phyloP scores from a whole-genome alignment of 1,284 basidiomycete genomes.

The Lentinula novae-zelandiae region DNA sequence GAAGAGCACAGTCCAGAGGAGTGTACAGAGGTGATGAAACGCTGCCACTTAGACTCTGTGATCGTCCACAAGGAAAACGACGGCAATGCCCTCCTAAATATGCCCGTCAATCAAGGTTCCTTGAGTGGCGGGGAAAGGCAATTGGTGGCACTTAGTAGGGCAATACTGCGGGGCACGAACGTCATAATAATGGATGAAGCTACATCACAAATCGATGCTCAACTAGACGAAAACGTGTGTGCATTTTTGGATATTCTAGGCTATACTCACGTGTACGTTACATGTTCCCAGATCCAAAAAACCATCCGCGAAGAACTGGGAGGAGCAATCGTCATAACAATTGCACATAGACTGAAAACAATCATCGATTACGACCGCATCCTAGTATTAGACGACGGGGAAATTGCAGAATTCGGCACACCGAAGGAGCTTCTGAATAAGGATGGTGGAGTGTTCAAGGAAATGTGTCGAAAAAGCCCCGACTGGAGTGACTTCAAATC shows the following conservation, averaged over 20 bases:
- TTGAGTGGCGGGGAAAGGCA: conserved; percentile 81
- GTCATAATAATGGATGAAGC: conserved; percentile 87
- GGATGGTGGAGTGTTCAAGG: conserved; percentile 59
- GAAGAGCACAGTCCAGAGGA: conserved; percentile 58
- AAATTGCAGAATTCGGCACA: conserved; percentile 68
- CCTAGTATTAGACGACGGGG: conserved; percentile 67
- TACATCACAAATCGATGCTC: conserved; percentile 75
- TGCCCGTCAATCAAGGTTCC: conserved; percentile 66
- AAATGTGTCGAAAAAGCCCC: conserved; percentile 66
- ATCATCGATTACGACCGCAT: conserved; percentile 81
- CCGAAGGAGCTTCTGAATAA: conserved; percentile 60
- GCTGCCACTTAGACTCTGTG: conserved; percentile 54
- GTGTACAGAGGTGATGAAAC: conserved; percentile 60
- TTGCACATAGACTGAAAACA: conserved; percentile 75
- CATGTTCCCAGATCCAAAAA: conserved; percentile 58
- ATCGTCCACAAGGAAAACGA: conserved; percentile 33
- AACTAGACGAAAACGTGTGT: conserved; percentile 59
- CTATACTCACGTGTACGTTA: not conserved
- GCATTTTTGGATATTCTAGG: conserved; percentile 3
- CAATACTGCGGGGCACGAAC: conserved; percentile 71
- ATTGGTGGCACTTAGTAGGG: conserved; percentile 70
- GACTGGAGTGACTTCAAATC: conserved; percentile 45
- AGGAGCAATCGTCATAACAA: conserved; percentile 76
- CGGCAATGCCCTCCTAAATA: conserved; percentile 47
- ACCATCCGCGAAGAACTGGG: conserved; percentile 78